phyloP scores from a whole-genome alignment of 805 yeast species.

The Zygosaccharomyces siamensis region DNA sequence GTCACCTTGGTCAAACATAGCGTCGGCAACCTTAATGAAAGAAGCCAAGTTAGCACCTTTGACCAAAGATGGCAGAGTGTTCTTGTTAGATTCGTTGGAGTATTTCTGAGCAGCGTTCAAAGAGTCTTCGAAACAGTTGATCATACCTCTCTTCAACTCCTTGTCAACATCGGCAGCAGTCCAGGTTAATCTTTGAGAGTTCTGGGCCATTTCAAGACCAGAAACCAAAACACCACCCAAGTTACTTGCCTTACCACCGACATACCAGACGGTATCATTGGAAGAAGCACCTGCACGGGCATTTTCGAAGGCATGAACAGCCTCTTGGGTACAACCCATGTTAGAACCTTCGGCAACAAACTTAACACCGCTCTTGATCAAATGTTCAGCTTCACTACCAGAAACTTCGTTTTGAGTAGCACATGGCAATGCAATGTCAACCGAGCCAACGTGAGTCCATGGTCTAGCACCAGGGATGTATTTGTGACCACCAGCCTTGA shows the following conservation, averaged over 20 bases:
- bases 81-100: slow-evolving; percentile 61
- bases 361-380: slow-evolving; percentile 86
- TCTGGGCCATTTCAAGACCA: slow-evolving; percentile 99
- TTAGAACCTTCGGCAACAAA: slow-evolving; percentile 98
- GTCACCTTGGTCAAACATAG: slow-evolving; percentile 97
- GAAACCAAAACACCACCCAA: slow-evolving; percentile 99
- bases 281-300: slow-evolving; percentile 49
- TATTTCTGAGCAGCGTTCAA: slow-evolving; percentile 79
- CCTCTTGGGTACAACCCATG: slow-evolving; percentile 98
- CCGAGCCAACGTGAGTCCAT: slow-evolving; percentile 87
- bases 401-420: slow-evolving; percentile 98
- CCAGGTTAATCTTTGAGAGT: slow-evolving; percentile 92
- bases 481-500: slow-evolving; percentile 57
- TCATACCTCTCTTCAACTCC: slow-evolving; percentile 89
- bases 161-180: slow-evolving; percentile 86
- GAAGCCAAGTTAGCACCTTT: slow-evolving; percentile 99
- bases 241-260: slow-evolving; percentile 99
- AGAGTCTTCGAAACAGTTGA: slow-evolving; percentile 88
- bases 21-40: slow-evolving; percentile 96
- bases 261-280: slow-evolving; percentile 79
- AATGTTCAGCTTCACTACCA: slow-evolving; percentile 93
- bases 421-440: slow-evolving; percentile 94
- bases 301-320: slow-evolving; percentile 90
- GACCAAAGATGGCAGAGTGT: slow-evolving; percentile 84
- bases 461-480: slow-evolving; percentile 94